Base-by-base conservation (phyloP, 768 basidiomycete genomes). In the Suillus occidentalis region DNA sequence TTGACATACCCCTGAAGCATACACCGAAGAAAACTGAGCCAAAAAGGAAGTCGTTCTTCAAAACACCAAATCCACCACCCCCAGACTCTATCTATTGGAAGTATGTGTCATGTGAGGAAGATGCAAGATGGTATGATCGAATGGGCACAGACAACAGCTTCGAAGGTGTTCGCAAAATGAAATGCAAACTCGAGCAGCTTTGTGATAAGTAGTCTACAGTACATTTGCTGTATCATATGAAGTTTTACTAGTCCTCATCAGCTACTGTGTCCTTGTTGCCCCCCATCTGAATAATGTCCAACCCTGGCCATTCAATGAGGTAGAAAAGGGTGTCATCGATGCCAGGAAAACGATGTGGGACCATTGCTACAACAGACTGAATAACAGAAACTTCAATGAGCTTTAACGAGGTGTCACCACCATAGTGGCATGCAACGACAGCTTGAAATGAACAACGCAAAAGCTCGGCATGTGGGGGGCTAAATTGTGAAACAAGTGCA, bases 241-340 rank as follows among this genome's bases (percentile, higher is more conserved):
- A 43, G 28, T 28, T 28, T 28, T 28, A 28, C 28, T 28, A 28
- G 28, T 43, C 42, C 6, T 43, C 6, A 6, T 18, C n/a, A n/a
- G n/a, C n/a, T n/a, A n/a, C n/a, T n/a, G n/a, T n/a, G n/a, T n/a
- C n/a, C n/a, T n/a, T n/a, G n/a, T n/a, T 43, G 4, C 42, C 42
- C 4, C 42, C 18, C 42, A 43, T 43, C 7, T 61, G 7, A 5
- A 68, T 55, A 13, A 69, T 34, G 16, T 70, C 71, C 10, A 72
- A 40, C 22, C 73, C 67, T 1, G 71, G 69, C 55, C 72, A 72
- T 55, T 75, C 69, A 9, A 72, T 69, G n/a, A 74, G 55, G 64
- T 72, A 75, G 66, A 70, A 72, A 3, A 62, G 40, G 18, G 63
- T 52, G 18, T 68, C 49, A 22, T 61, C 57, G 28, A 66, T 63